A percentile compares a stretch with the other conserved stretches of the same genome.
phyloP scores from a whole-genome alignment of 2,329 filamentous ascomycete species.

The Rosellinia necatrix region DNA sequence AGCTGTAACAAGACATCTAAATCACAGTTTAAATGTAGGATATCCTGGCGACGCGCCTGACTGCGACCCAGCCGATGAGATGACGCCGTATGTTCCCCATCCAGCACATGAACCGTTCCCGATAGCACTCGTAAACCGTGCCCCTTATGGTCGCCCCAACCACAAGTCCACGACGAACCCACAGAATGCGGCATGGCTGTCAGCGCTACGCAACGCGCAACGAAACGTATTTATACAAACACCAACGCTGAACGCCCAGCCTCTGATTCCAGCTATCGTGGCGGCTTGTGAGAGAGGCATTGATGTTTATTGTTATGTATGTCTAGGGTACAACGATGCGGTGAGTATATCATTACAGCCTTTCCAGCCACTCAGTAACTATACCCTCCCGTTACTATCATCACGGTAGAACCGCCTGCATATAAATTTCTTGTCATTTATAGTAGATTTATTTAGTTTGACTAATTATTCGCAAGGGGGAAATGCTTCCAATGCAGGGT shows the following conservation, averaged over 20 bases:
- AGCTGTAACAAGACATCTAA: slow-evolving; percentile 68
- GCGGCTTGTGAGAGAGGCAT: slow-evolving; percentile 70
- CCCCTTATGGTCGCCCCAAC: slow-evolving; percentile 68
- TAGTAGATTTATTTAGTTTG: no score
- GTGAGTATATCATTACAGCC: slow-evolving; percentile 41
- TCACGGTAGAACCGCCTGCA: no score
- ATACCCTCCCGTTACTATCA: no score
- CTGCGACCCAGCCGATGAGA: slow-evolving; percentile 55
- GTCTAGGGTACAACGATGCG: slow-evolving; percentile 78
- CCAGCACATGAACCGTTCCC: slow-evolving; percentile 61
- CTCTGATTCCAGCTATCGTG: slow-evolving; percentile 65
- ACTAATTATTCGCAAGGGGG: slow-evolving; percentile 56
- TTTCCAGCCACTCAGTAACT: not conserved
- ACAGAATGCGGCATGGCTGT: slow-evolving; percentile 77
- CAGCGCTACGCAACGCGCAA: slow-evolving; percentile 67
- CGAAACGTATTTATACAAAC: slow-evolving; percentile 76
- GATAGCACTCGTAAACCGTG: slow-evolving; percentile 72
- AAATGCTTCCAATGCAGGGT: slow-evolving; percentile 75
- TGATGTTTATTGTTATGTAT: slow-evolving; percentile 71
- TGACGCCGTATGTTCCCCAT: slow-evolving; percentile 69
- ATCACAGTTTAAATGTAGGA: slow-evolving; percentile 59
- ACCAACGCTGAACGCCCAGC: slow-evolving; percentile 75
- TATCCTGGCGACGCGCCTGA: slow-evolving; percentile 60
- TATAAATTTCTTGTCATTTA: no score
- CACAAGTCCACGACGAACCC: slow-evolving; percentile 66